A percentile compares a stretch with the other conserved stretches of the same genome.
These are phyloP conservation scores for Platanus orientalis DNA, from an alignment of 164 flowering plant genomes.

Conservation along the genomic window DNA sequence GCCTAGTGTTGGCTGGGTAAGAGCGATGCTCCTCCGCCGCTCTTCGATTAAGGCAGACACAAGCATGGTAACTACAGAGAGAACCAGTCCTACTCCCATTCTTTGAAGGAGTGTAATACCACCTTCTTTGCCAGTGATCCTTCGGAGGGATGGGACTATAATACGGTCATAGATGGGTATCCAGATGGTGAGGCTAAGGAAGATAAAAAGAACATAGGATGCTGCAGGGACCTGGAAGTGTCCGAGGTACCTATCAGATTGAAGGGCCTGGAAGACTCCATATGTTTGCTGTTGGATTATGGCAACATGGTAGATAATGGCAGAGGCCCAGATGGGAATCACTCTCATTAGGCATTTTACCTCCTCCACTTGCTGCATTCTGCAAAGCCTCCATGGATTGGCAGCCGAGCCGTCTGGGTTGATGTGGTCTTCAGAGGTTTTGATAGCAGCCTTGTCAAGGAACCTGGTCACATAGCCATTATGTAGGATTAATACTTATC, in stretches of 20 bases:
- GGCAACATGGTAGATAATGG: conserved; percentile 32
- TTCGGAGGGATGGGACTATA: conserved; percentile 39
- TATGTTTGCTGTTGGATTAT: conserved; percentile 36
- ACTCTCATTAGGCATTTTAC: conserved; percentile 66
- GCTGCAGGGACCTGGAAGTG: conserved; percentile 51
- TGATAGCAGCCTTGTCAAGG: conserved; percentile 74
- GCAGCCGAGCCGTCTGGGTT: conserved; percentile 57
- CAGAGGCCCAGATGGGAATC: conserved; percentile 63
- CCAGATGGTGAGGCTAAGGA: conserved; percentile 54
- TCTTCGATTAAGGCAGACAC: conserved; percentile 33
- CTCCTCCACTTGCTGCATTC: conserved; percentile 77
- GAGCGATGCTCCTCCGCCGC: conserved; percentile 20
- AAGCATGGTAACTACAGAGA: conserved; percentile 28
- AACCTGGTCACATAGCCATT: conserved; percentile 37
- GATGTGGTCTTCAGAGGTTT: conserved; percentile 40
- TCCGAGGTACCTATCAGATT: conserved; percentile 39
- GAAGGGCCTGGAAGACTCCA: conserved; percentile 51
- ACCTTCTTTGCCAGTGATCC: conserved; percentile 36
- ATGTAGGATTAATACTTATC: no score
- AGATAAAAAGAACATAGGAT: conserved; percentile 38
- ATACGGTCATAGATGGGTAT: conserved; percentile 57
- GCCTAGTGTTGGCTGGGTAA: conserved; percentile 8
- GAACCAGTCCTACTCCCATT: conserved; percentile 53
- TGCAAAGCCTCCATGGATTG: conserved; percentile 71
- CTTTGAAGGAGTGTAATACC: conserved; percentile 70